These are phyloP conservation scores for Fusarium protoensiforme DNA, from an alignment of 2,329 filamentous ascomycete species.

Conservation along the genomic window DNA sequence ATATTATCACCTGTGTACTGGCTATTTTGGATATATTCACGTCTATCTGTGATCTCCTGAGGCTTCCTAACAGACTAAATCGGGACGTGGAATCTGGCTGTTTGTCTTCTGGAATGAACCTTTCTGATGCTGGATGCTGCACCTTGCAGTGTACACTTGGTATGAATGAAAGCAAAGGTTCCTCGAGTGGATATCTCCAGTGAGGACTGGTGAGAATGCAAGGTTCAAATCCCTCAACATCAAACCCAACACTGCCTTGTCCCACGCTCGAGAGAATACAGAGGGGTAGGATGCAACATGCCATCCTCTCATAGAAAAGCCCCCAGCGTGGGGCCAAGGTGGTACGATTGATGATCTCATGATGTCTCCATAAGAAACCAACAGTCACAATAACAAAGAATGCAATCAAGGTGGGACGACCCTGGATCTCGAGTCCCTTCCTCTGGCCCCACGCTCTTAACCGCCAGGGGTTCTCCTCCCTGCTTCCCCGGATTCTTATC, in stretches of 20 bases:
- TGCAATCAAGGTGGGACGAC: not conserved
- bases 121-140: too few species aligned
- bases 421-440: not conserved
- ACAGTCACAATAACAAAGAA: not conserved
- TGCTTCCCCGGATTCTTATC: not conserved
- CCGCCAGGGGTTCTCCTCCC: not conserved
- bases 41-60: not conserved
- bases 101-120: too few species aligned
- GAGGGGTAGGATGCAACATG: not conserved
- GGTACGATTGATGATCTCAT: not conserved
- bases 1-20: not conserved
- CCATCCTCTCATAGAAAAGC: not conserved
- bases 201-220: not conserved
- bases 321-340: not conserved
- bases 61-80: not conserved
- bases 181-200: not conserved
- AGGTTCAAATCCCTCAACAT: not conserved
- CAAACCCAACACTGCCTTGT: not conserved
- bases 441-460: not conserved
- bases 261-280: not conserved
- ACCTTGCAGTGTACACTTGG: too few species aligned
- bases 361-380: not conserved
- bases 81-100: too few species aligned
- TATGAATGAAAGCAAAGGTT: not conserved
- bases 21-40: not conserved